Base-by-base conservation (phyloP, 2,329 filamentous ascomycete species). In the Orbilia blumenaviensis region DNA sequence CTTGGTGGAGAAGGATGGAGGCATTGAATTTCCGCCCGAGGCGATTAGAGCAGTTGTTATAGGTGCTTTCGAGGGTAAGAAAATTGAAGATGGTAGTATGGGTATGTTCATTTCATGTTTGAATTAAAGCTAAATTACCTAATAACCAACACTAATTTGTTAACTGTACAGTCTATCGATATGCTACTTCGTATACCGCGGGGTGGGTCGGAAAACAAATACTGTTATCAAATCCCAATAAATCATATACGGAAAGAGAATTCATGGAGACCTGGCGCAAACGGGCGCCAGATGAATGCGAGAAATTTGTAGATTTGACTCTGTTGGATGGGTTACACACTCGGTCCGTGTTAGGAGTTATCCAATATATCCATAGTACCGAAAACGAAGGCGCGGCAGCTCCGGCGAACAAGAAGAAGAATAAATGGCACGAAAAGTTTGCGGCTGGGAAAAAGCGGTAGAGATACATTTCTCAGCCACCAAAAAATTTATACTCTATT, bases 351-450 rank as follows among this genome's bases (percentile, higher is more conserved):
- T 16, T 76, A 16, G 72, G 72, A 9, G 58, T 76, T 12, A 46
- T 76, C n/a, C 64, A 60, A 2, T 76, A 76, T 25, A 66, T 76
- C 34, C 72, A 76, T 23, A 12, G 34, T 2, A 60, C 71, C 4
- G 58, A 52, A 1, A 62, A 44, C 4, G 64, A 69, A 44, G 48
- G 32, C 21, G 29, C 58, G 7, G 44, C 27, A 10, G 46, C 58
- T 8, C 36, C 58, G 2, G 48, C 64, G 5, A 21, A 25, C 16
- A 64, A 52, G 48, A 76, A 76, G 32, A 76, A 68, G 58, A 75
- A 76, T 14, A 76, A 76, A 23, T 76, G 72, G 72, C 72, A 76
- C 27, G 72, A 76, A 25, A 76, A 76, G 32, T 76, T 76, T 23
- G 72, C 72, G 9, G 71, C 71, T 23, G 64, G 63, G 14, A 76